Evolutionary conservation across 768 basidiomycete species (phyloP), one percentile per base, ranked within the genome.

Genomic region (Lactarius trivialis): DNA sequence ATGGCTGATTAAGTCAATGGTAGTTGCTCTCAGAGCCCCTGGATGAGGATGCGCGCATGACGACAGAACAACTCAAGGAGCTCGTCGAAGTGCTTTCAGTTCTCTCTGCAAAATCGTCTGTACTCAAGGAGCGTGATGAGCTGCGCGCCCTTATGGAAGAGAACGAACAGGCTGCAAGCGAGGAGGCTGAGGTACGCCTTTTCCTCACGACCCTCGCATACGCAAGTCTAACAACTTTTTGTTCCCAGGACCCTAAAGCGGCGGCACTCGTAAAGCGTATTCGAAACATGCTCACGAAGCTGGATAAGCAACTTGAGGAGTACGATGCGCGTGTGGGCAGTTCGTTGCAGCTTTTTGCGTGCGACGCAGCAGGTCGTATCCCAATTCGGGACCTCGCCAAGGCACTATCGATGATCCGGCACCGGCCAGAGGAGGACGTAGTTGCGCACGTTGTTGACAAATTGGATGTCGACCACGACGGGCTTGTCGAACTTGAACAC

Each of bases 181-280:
- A 64, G 54, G 63, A 60, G 33, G 58, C 49, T 8, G 91, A 93
- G 79, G 92, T 89, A 68, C 58, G 73, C 14, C n/a, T 11, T 56
- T 34, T 14, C 33, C 34, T 36, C n/a, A 30, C 56, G n/a, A n/a
- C 24, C 36, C 49, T 49, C 51, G 49, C 37, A 51, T 57, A 55
- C 56, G 58, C 56, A 60, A 26, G 56, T 15, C 56, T 60, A 32
- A 55, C 11, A 9, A 19, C 11, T 37, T 48, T 34, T 19, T 59
- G n/a, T 9, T 33, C 37, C 33, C 64, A 88, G 85, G 86, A 89
- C 69, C 87, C 89, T 61, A 86, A 85, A 73, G 89, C 84, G 57
- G 89, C 81, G 69, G 91, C 88, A n/a, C 78, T 98, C 62, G 94
- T 93, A 63, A 96, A 98, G 78, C 91, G 93, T 54, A 95, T 99